Evolutionary conservation across 2,329 filamentous ascomycete species (phyloP), one percentile per base, ranked within the genome.

Genomic region (Chaetomium globosum): DNA sequence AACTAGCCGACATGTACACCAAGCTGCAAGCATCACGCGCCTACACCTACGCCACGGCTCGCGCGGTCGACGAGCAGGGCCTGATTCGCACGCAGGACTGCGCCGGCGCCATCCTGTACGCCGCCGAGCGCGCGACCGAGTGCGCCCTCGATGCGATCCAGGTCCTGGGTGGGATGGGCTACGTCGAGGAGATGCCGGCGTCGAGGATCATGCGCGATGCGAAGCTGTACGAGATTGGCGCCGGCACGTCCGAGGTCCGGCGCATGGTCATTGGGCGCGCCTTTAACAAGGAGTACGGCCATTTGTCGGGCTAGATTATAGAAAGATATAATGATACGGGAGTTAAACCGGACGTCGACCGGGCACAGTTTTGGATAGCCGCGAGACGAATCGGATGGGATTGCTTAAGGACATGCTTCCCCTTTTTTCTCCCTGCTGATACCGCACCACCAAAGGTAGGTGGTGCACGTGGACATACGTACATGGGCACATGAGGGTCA

Each of bases 1-100:
- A 93, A 75, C 83, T 98, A 54, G 93, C 95, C 63, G 93, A 98
- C 77, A 97, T 99, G 93, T 96, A 98, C 80, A 97, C 93, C 56
- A 96, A 96, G 78, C 85, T 95, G 65, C 89, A 91, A 73, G 93
- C 91, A 12, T 88, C 89, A 19, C 83, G 88, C n/a, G 85, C 93
- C 2, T 97, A 97, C 78, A 98, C 94, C 0, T 96, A 96, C 74
- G 80, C 84, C 46, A 93, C 93, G 0, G 95, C 95, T 3, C 84
- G 85, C 55, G 83, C 85, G 1, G 89, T 97, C 23, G 94, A 97
- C 72, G 91, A 94, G 76, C 80, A 86, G 13, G 89, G 87, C 12
- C 67, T 82, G 1, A 89, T 97, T 71, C 84, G 85, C 64, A 97
- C 93, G 0, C 90, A 97, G 76, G 94, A 99, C 79, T 98, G 95